These are phyloP conservation scores for Spathaspora boniae DNA, from an alignment of 805 yeast species.

Conservation along the genomic window DNA sequence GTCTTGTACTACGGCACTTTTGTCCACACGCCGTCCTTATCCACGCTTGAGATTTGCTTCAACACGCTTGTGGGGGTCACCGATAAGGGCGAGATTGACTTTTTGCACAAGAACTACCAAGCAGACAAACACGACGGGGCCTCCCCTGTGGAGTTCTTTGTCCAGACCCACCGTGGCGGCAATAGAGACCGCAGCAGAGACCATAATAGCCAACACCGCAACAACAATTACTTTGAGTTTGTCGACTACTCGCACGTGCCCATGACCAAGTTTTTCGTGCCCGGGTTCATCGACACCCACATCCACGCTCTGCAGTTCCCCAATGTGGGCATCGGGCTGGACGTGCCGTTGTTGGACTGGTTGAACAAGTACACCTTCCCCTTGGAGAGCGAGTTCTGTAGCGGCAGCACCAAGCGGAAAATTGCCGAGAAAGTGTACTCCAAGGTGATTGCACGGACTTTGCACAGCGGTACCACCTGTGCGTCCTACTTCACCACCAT, in stretches of 20 bases:
- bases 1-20: constrained; percentile 66
- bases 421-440: constrained; percentile 63
- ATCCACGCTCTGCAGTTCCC: constrained; percentile 46
- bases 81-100: constrained; percentile 49
- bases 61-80: constrained; percentile 65
- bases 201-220: not conserved
- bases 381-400: constrained; percentile 62
- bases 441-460: constrained; percentile 64
- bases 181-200: not conserved
- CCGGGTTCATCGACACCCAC: constrained; percentile 45
- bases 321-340: constrained; percentile 65
- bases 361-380: constrained; percentile 85
- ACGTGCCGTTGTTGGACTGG: constrained; percentile 87
- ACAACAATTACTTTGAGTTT: constrained; percentile 15
- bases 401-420: constrained; percentile 24
- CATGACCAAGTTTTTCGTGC: constrained; percentile 55
- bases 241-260: constrained; percentile 31
- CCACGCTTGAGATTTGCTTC: constrained; percentile 51
- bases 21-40: constrained; percentile 65
- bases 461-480: constrained; percentile 82
- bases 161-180: too few species aligned
- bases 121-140: constrained; percentile 11
- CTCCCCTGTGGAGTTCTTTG: constrained; percentile 17
- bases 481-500: constrained; percentile 91
- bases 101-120: constrained; percentile 17